Percentiles rank a stretch among this genome's conserved stretches.
These are phyloP conservation scores for Rhizoclosmatium globosum DNA, from an alignment of 192 early-diverging fungal genomes.

Conservation along the genomic window DNA sequence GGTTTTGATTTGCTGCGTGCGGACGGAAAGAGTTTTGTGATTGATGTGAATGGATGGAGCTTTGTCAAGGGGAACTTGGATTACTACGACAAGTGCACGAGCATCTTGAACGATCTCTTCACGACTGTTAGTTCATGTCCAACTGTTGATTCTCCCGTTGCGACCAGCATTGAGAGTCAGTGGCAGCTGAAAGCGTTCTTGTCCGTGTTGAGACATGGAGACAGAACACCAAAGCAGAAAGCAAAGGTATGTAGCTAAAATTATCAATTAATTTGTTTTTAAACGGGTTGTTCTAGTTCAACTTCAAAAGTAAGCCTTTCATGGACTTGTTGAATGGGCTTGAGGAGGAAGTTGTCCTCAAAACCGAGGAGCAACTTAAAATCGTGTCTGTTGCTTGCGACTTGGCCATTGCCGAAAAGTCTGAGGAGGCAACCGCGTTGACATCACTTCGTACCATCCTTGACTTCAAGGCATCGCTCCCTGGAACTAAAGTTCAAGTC, in stretches of 20 bases:
- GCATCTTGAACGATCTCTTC: slow-evolving; percentile 80
- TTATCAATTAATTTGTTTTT: neutral
- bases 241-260: slow-evolving; percentile 72
- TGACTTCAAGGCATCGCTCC: slow-evolving; percentile 77
- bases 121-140: slow-evolving; percentile 61
- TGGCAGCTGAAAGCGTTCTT: slow-evolving; percentile 96
- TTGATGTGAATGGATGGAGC: slow-evolving; percentile 99
- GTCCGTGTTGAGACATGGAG: slow-evolving; percentile 92
- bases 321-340: slow-evolving; percentile 72
- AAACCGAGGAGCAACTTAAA: slow-evolving; percentile 73
- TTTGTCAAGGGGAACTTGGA: slow-evolving; percentile 97
- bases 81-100: slow-evolving; percentile 89
- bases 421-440: slow-evolving; percentile 66
- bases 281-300: slow-evolving; percentile 68
- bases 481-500: slow-evolving; percentile 93
- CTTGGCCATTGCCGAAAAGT: slow-evolving; percentile 58
- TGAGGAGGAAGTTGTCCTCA: slow-evolving; percentile 82
- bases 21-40: slow-evolving; percentile 83
- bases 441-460: slow-evolving; percentile 79
- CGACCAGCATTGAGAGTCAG: slow-evolving; percentile 73
- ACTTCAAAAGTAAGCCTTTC: slow-evolving; percentile 76
- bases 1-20: slow-evolving; percentile 94
- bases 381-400: slow-evolving; percentile 71
- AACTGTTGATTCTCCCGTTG: slow-evolving; percentile 12
- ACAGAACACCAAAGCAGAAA: slow-evolving; percentile 98